Base-by-base conservation (phyloP, 2,329 filamentous ascomycete species). In the Ophiocordyceps camponoti-rufipedis region DNA sequence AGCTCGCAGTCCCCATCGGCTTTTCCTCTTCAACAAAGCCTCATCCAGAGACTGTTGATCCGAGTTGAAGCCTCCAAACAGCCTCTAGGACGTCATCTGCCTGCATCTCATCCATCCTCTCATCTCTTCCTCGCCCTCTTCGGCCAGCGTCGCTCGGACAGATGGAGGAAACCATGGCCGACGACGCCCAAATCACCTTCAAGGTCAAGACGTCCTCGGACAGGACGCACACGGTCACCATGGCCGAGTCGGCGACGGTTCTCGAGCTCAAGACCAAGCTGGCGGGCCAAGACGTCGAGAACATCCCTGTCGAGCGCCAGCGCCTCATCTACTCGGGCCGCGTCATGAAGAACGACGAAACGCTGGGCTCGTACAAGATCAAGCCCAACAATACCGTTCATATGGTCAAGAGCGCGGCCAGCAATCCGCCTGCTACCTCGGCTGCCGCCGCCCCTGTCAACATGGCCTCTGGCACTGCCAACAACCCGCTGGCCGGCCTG, bases 191-290 rank as follows among this genome's bases (percentile, higher is more conserved):
- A 56, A 69, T 98, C 67, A 94, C 85, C 62, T 96, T 98, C 76
- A 91, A 87, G 68, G 81, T 98, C 65, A 98, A 96, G 71, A 85
- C 85, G n/a, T 88, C 86, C n/a, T 82, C 80, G 55, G 88, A 95
- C 59, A 79, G 76, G 60, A 86, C 83, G 62, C 88, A 86, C 59
- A 80, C 75, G 45, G 70, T 98, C 59, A 93, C 86, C 47, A 80
- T 96, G 58, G 65, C 82, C 47, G 74, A 82, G 52, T 75, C 77
- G 33, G 85, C 82, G 43, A 83, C 82, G 8, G 82, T 96, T 41
- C 71, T 76, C 47, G 87, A 95, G 49, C 75, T 98, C 55, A 98
- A 98, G 73, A 75, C 74, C 50, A 94, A 89, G 70, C 79, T 98
- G 38, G 77, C 88, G 5, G 74, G 75, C 31, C 66, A 78, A 47